A percentile compares a stretch with the other conserved stretches of the same genome.
Evolutionary conservation across 306 rosid species (phyloP).

Genomic region (Quercus gilva): DNA sequence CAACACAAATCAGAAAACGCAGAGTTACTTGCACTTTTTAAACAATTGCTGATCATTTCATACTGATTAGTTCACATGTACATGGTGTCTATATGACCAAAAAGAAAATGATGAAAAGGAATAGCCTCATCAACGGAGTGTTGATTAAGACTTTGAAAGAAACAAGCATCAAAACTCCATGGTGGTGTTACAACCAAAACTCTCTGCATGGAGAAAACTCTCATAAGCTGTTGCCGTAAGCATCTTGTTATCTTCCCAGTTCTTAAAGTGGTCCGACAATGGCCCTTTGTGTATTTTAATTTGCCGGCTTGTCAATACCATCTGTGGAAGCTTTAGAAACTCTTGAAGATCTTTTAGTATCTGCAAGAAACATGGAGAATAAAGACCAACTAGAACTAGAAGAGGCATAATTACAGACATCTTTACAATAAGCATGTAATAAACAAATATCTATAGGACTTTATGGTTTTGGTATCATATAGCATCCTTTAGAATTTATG

Average conservation of each 20-base stretch:
- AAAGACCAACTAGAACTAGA: neutral
- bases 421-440: no score
- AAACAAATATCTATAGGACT: no score
- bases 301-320: slow-evolving; percentile 71
- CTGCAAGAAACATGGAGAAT: slow-evolving; percentile 44
- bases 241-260: slow-evolving; percentile 77
- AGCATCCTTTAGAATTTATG: no score
- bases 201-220: slow-evolving; percentile 55
- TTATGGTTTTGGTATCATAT: no score
- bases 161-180: slow-evolving; percentile 18
- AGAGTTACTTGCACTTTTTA: neutral
- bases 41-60: slow-evolving; percentile 27
- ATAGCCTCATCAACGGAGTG: slow-evolving; percentile 29
- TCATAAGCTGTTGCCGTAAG: slow-evolving; percentile 68
- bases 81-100: slow-evolving; percentile 18
- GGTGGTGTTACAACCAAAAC: slow-evolving; percentile 2
- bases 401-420: neutral
- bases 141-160: slow-evolving; percentile 24
- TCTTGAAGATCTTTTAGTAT: slow-evolving; percentile 65
- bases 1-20: neutral
- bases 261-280: slow-evolving; percentile 61
- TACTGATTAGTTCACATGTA: slow-evolving; percentile 38
- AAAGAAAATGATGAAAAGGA: neutral
- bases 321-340: slow-evolving; percentile 65
- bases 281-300: slow-evolving; percentile 82